A percentile compares a stretch with the other conserved stretches of the same genome.
These are phyloP conservation scores for Aegilops tauschii DNA, from an alignment of 176 grass and related monocot species.

Conservation along the genomic window DNA sequence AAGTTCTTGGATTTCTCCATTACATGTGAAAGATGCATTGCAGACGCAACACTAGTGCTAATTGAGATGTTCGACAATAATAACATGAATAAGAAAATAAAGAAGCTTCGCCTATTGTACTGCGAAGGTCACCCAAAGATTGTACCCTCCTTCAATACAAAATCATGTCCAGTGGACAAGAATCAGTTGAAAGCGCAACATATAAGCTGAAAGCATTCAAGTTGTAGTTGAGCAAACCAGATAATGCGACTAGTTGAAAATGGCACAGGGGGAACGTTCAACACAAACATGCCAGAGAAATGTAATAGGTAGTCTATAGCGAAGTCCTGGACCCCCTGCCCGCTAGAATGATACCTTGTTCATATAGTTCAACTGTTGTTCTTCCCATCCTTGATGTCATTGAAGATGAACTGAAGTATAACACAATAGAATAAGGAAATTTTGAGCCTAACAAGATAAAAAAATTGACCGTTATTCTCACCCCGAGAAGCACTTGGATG, in stretches of 20 bases:
- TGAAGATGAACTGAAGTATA: not conserved
- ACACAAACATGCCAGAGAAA: slow-evolving; percentile 17
- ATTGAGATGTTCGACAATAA: slow-evolving; percentile 54
- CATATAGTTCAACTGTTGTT: slow-evolving; percentile 76
- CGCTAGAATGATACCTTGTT: slow-evolving; percentile 76
- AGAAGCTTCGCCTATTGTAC: slow-evolving; percentile 47
- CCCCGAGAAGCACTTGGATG: slow-evolving; percentile 4
- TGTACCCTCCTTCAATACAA: slow-evolving; percentile 5
- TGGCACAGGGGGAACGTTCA: not conserved
- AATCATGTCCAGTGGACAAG: slow-evolving; percentile 29
- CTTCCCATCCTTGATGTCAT: slow-evolving; percentile 47
- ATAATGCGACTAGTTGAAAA: not conserved
- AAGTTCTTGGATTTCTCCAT: slow-evolving; percentile 56
- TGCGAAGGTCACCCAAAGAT: slow-evolving; percentile 27
- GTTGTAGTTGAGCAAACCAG: too few relatives aligned
- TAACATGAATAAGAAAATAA: slow-evolving; percentile 53
- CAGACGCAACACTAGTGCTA: slow-evolving; percentile 55
- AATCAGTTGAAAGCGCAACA: slow-evolving; percentile 36
- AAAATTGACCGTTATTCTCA: slow-evolving; percentile 22
- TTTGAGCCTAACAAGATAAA: slow-evolving; percentile 10
- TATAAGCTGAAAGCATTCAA: not conserved
- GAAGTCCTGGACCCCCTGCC: slow-evolving; percentile 68
- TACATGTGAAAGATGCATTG: slow-evolving; percentile 50
- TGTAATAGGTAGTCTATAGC: slow-evolving; percentile 44
- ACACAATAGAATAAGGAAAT: slow-evolving; percentile 11